A percentile compares a stretch with the other conserved stretches of the same genome.
These are phyloP conservation scores for Populus trichocarpa DNA, from an alignment of 441 rosid genomes.

Conservation along the genomic window DNA sequence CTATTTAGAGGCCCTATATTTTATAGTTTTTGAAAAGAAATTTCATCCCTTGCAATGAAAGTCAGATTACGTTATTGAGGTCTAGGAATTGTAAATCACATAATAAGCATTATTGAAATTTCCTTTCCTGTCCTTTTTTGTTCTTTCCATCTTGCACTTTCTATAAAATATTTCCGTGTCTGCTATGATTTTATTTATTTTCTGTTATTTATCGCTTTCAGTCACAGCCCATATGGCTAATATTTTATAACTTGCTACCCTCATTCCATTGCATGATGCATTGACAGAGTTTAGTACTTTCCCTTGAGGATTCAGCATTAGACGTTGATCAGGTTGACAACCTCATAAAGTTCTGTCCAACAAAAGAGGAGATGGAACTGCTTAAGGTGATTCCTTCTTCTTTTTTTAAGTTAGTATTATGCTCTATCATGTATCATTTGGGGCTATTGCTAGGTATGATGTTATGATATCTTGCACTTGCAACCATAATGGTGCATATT, in stretches of 20 bases:
- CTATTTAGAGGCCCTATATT: background rate
- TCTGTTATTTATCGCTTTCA: conserved; percentile 1
- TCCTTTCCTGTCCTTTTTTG: background rate
- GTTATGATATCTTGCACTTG: background rate
- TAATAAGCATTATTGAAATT: background rate
- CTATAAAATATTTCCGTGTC: background rate
- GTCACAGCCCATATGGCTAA: background rate
- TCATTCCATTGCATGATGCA: conserved; percentile 15
- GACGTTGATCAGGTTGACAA: conserved; percentile 91
- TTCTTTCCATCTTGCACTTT: background rate
- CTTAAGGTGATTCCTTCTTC: conserved; percentile 45
- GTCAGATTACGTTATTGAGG: background rate
- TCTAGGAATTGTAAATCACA: background rate
- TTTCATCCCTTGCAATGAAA: background rate
- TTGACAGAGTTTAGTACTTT: conserved; percentile 69
- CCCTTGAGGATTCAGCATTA: conserved; percentile 74
- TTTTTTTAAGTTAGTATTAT: background rate
- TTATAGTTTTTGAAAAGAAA: background rate
- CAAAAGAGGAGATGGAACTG: conserved; percentile 89
- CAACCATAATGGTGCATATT: background rate
- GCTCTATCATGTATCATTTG: background rate
- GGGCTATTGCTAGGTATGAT: background rate
- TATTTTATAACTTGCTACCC: background rate
- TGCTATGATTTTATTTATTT: background rate
- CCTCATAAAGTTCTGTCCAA: conserved; percentile 85